A percentile compares a stretch with the other conserved stretches of the same genome.
Conservation (phyloP, 2,329 filamentous ascomycete species). For the Lachnellula hyalina region DNA sequence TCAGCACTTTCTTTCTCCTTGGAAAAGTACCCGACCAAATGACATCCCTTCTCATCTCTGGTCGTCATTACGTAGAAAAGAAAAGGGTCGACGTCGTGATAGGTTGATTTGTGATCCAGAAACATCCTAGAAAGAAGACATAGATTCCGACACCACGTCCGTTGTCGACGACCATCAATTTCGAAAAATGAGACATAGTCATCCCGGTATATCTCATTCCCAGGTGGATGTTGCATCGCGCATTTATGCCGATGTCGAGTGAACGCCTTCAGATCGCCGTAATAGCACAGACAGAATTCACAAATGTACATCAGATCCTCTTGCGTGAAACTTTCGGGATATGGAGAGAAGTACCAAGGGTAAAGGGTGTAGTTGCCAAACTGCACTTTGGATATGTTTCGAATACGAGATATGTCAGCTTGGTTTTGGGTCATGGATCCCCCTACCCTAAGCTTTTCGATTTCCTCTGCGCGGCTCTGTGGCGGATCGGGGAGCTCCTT, state of each 20-base stretch:
- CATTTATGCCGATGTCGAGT: conserved; percentile 84
- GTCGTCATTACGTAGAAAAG: conserved; percentile 97
- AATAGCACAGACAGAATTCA: conserved; percentile 94
- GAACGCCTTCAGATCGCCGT: conserved; percentile 76
- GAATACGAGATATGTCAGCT: conserved; percentile 90
- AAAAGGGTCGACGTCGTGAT: conserved; percentile 99
- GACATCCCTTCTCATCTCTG: conserved; percentile 81
- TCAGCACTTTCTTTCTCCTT: conserved; percentile 98
- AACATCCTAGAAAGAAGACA: conserved; percentile 95
- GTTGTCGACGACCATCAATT: conserved; percentile 88
- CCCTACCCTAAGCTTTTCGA: conserved; percentile 88
- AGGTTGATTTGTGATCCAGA: conserved; percentile 94
- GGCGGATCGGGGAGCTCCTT: conserved; percentile 31
- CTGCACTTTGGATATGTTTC: conserved; percentile 89
- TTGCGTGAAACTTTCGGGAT: conserved; percentile 82
- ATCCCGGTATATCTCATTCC: conserved; percentile 97
- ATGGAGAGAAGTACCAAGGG: conserved; percentile 98
- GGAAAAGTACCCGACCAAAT: conserved; percentile 98
- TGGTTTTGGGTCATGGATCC: conserved; percentile 99
- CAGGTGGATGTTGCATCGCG: conserved; percentile 83
- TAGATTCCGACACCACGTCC: conserved; percentile 94
- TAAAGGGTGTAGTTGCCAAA: conserved; percentile 91
- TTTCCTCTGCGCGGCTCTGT: conserved; percentile 83
- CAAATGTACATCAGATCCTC: conserved; percentile 92
- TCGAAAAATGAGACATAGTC: conserved; percentile 94